Conservation (phyloP, 1,284 basidiomycete genomes). For the Apiotrichum sp. region DNA sequence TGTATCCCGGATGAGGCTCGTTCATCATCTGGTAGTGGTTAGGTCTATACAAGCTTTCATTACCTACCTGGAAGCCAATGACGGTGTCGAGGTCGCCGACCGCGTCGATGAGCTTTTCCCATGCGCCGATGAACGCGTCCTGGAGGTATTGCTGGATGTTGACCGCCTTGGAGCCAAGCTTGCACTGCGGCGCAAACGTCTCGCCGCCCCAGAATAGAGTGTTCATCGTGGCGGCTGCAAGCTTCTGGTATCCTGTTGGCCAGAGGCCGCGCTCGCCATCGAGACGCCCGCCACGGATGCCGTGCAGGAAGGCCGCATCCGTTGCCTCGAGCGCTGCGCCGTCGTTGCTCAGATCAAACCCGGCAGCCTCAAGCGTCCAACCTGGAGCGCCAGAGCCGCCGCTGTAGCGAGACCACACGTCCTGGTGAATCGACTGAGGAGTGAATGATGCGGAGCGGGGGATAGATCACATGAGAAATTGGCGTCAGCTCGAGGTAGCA, state of each 20-base stretch:
- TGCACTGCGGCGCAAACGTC: conserved; percentile 69
- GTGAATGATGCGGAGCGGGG: background rate
- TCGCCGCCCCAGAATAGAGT: conserved; percentile 89
- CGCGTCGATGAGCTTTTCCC: conserved; percentile 60
- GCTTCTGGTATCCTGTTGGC: conserved; percentile 78
- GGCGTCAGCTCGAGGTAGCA: background rate
- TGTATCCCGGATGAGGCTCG: conserved; percentile 91
- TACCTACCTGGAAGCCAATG: conserved; percentile 75
- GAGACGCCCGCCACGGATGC: conserved; percentile 54
- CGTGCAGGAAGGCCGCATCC: conserved; percentile 75
- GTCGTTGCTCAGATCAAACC: conserved; percentile 60
- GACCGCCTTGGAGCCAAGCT: conserved; percentile 53
- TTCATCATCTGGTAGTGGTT: conserved; percentile 67
- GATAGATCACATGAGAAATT: background rate
- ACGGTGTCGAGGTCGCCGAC: conserved; percentile 72
- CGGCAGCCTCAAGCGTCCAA: conserved; percentile 77
- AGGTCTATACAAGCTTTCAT: background rate
- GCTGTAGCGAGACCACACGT: conserved; percentile 90
- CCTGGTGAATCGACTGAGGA: conserved; percentile 64
- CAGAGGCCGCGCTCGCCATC: conserved; percentile 66
- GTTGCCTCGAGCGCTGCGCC: conserved; percentile 62
- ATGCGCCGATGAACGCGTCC: conserved; percentile 71
- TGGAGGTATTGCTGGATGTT: conserved; percentile 80
- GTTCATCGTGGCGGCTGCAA: conserved; percentile 79
- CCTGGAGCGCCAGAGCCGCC: conserved; percentile 89